Conservation (phyloP, 345 rosid species). For the Passiflora organensis region DNA sequence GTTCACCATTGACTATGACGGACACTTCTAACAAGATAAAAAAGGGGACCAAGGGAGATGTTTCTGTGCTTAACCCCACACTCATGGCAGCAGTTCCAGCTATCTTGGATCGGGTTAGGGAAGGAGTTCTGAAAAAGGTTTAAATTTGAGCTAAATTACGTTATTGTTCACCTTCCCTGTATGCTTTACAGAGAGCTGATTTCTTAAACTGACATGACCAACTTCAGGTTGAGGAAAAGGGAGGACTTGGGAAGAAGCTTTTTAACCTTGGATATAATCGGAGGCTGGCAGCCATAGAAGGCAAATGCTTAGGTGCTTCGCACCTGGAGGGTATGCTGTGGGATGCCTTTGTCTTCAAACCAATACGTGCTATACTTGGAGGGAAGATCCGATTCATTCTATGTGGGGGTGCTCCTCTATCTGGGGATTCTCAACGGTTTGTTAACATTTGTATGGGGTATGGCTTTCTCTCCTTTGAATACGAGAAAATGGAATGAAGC, state of each 20-base stretch:
- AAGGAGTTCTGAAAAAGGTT: constrained; percentile 80
- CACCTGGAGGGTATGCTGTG: constrained; percentile 69
- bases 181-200: no score
- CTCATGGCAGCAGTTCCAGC: constrained; percentile 89
- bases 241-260: constrained; percentile 61
- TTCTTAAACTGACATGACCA: constrained; percentile 3
- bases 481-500: neutral
- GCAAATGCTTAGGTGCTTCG: constrained; percentile 96
- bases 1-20: constrained; percentile 75
- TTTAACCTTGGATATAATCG: constrained; percentile 69
- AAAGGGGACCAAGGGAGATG: constrained; percentile 94
- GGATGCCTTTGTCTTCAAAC: constrained; percentile 61
- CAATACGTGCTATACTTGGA: constrained; percentile 65
- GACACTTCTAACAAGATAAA: constrained; percentile 75
- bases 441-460: constrained; percentile 93
- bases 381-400: constrained; percentile 69
- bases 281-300: constrained; percentile 61
- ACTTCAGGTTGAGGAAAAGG: constrained; percentile 71
- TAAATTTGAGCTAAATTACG: neutral
- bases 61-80: constrained; percentile 67
- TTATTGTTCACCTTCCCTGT: no score
- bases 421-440: constrained; percentile 77
- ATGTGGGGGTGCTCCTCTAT: constrained; percentile 91
- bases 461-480: constrained; percentile 8
- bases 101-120: constrained; percentile 78